Base-by-base conservation (phyloP, 2,329 filamentous ascomycete species). In the Aspergillus carbonarius region DNA sequence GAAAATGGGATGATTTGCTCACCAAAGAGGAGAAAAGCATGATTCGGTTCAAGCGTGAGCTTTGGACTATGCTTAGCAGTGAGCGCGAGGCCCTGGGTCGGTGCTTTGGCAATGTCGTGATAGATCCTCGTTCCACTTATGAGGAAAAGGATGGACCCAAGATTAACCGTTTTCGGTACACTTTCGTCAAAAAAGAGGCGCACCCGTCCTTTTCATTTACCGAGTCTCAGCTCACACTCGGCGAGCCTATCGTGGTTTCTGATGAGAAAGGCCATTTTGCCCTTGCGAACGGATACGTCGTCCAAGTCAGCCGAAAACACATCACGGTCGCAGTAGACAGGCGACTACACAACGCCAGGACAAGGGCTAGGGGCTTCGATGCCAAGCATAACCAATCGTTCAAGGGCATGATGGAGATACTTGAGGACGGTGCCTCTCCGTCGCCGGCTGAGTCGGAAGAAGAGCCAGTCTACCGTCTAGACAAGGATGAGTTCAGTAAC, bases 401-500 rank as follows among this genome's bases (percentile, higher is more conserved):
- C 77, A 84, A 85, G 5, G 92, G 93, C 49, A 93, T 97, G 63
- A 96, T 97, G 91, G 90, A 96, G 64, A 88, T 96, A 25, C 82
- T 81, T 12, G 81, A 81, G 5, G 83, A 87, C 66, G 84, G 82
- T 1, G 58, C 71, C 54, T 57, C 58, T 55, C 58, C 65, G 35
- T 61, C 65, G 23, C 68, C 70, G 23, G 62, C 66, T 60, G 80
- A 79, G 35, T 77, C 76, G 0, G 77, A 81, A 23, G 78, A 83
- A 35, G 78, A 85, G 57, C 80, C 82, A 5, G 75, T 83, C 40
- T 99, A 96, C 68, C 89, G 95, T 23, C 81, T 99, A 4, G 95
- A 99, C 76, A 97, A 97, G 72, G 95, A 99, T 68, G 95, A 99
- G 71, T 99, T 99, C 75, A 96, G 92, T 76, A 98, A 96, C 68